Evolutionary conservation across 768 basidiomycete species (phyloP).

Genomic region (Cystobasidium tubakii): DNA sequence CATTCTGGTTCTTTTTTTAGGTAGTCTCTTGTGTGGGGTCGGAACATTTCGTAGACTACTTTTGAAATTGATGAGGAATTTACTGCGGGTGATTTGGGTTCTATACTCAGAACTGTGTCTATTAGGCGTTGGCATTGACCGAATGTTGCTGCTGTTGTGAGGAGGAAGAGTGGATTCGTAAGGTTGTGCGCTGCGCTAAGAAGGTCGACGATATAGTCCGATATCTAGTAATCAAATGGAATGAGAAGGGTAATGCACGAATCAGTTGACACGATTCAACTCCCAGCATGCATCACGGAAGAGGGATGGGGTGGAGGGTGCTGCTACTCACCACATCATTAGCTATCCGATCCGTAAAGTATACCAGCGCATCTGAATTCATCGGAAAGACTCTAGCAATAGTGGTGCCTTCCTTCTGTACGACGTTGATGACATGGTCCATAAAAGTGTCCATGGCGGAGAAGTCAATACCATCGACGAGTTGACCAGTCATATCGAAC

Average conservation of each 20-base stretch:
- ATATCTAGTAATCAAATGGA: slow-evolving; percentile 57
- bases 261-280: no score
- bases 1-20: slow-evolving; percentile 86
- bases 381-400: slow-evolving; percentile 83
- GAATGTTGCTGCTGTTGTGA: slow-evolving; percentile 83
- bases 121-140: slow-evolving; percentile 81
- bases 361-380: slow-evolving; percentile 65
- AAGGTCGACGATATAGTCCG: slow-evolving; percentile 75
- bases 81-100: slow-evolving; percentile 52
- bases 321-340: slow-evolving; percentile 63
- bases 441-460: slow-evolving; percentile 92
- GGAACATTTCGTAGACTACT: slow-evolving; percentile 87
- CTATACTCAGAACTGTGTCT: slow-evolving; percentile 64
- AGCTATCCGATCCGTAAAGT: slow-evolving; percentile 77
- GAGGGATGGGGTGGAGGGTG: no score
- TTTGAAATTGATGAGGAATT: slow-evolving; percentile 64
- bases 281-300: no score
- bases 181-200: slow-evolving; percentile 71
- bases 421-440: slow-evolving; percentile 59
- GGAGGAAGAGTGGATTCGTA: slow-evolving; percentile 65
- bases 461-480: slow-evolving; percentile 64
- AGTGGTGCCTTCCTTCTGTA: slow-evolving; percentile 68
- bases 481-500: slow-evolving; percentile 44
- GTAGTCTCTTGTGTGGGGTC: slow-evolving; percentile 94
- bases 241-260: no score